A percentile compares a stretch with the other conserved stretches of the same genome.
Evolutionary conservation across 345 rosid genomes (phyloP).

Genomic region (Eucalyptus regnans): DNA sequence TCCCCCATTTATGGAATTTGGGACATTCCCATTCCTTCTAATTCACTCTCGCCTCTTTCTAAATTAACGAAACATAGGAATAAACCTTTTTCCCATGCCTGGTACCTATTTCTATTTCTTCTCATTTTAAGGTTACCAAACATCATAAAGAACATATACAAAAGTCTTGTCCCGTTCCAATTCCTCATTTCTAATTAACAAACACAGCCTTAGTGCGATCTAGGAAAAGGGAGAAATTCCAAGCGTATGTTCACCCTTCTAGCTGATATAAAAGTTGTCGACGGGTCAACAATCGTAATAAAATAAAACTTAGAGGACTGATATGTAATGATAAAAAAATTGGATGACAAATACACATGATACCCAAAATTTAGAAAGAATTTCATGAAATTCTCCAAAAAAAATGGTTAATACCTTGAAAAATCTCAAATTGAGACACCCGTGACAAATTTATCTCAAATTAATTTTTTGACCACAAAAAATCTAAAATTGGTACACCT

Average conservation of each 20-base stretch:
- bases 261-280: background rate
- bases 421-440: fast-evolving
- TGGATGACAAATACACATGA: background rate
- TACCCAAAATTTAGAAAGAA: background rate
- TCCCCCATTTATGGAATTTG: background rate
- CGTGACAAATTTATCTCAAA: fast-evolving
- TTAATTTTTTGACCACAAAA: fast-evolving
- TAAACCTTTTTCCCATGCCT: background rate
- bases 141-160: background rate
- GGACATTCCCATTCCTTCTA: background rate
- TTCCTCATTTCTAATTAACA: background rate
- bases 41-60: no score
- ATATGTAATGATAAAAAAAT: background rate
- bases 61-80: background rate
- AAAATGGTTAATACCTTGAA: fast-evolving
- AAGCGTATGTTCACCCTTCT: background rate
- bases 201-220: background rate
- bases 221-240: background rate
- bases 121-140: background rate
- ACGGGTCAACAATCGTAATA: background rate
- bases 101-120: background rate
- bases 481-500: fast-evolving
- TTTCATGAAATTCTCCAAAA: background rate
- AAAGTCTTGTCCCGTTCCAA: background rate
- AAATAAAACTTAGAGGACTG: background rate